Base-by-base conservation (phyloP, 306 rosid species). In the Elaeagnus macrophylla region DNA sequence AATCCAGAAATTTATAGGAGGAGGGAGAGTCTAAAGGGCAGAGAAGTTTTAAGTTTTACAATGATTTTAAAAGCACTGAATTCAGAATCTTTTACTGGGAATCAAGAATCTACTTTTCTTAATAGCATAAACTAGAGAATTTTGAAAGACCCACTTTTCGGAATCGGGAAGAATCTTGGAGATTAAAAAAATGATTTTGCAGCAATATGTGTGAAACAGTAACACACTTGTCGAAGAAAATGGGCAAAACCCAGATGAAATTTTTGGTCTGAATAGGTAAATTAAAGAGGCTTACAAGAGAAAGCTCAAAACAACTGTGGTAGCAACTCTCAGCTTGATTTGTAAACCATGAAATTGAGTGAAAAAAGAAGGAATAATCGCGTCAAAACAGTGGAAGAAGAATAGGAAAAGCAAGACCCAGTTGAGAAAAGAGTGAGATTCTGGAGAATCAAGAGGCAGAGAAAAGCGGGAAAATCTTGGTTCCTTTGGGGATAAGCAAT, bases 151-250 rank as follows among this genome's bases (percentile, higher is more conserved):
- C 70, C 76, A 79, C 83, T 75, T 80, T 80, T 79, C 75, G 51
- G 95, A 82, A 80, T 85, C 95, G 81, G 61, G 67, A 59, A 81
- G 88, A 81, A 89, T 81, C 85, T 78, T 42, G 66, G 70, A 63
- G 75, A 69, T 64, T 16, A 45, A 16, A 50, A 51, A 47, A 66
- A 57, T 46, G 66, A 56, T 62, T 50, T 45, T 39, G 65, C 37
- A 49, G 32, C 51, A 19, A 59, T 9, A 25, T 59, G 45, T 48
- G 13, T 56, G 40, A 48, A 36, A 50, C 41, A 9, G 8, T 39
- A 14, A 57, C 18, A 7, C 32, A 25, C 32, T 39, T 12, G 37
- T n/a, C 9, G 44, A 44, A 39, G 72, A 45, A 48, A 43, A 57
- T 5, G 1, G 17, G 45, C 44, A 9, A 63, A 67, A 55, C 65